A percentile compares a stretch with the other conserved stretches of the same genome.
These are phyloP conservation scores for Arthrobotrys iridis DNA, from an alignment of 2,329 filamentous ascomycete species.

Conservation along the genomic window DNA sequence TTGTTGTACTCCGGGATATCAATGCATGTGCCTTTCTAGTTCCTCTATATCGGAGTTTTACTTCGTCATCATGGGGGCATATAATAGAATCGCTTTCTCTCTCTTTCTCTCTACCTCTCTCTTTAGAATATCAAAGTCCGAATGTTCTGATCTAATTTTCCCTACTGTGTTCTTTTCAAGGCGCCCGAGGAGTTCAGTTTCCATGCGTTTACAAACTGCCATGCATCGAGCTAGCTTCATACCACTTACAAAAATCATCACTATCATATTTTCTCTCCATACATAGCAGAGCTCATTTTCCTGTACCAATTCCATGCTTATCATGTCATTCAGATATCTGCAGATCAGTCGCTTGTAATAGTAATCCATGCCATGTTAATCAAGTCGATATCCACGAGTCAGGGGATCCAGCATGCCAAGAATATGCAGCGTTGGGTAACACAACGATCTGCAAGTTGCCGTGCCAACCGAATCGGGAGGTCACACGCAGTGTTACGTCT, in stretches of 20 bases:
- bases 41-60: neutral
- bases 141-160: neutral
- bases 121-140: neutral
- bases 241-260: too few relatives aligned
- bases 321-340: too few relatives aligned
- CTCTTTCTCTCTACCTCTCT: too few relatives aligned
- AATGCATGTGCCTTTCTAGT: neutral
- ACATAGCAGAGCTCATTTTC: neutral
- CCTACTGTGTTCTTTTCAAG: too few relatives aligned
- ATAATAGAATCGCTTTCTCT: slow-evolving; percentile 19
- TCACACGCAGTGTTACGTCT: neutral
- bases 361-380: too few relatives aligned
- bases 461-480: slow-evolving; percentile 35
- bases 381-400: neutral
- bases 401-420: neutral
- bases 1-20: neutral
- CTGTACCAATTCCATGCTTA: too few relatives aligned
- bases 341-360: too few relatives aligned
- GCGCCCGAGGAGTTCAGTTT: slow-evolving; percentile 5
- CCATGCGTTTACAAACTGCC: neutral
- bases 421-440: slow-evolving; percentile 14
- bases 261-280: neutral
- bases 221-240: neutral
- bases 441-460: slow-evolving; percentile 32
- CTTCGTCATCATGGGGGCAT: neutral